These are phyloP conservation scores for Apocynum venetum DNA, from an alignment of 257 asterid genomes.

Conservation along the genomic window DNA sequence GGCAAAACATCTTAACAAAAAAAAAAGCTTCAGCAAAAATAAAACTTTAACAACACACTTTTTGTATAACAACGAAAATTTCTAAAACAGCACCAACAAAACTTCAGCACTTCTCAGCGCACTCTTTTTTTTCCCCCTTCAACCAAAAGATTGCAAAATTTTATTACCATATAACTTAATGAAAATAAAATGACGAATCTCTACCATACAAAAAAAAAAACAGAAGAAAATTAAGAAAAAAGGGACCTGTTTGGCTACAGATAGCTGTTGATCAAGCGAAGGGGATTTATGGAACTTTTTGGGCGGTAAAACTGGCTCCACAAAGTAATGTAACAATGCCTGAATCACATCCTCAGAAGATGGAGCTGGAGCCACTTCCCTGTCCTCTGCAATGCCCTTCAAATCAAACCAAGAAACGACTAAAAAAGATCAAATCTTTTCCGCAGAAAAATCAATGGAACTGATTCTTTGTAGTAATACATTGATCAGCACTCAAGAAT, in stretches of 20 bases:
- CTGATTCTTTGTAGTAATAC: not conserved
- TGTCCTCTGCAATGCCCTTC: not conserved
- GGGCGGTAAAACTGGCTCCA: constrained; percentile 45
- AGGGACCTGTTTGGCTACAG: constrained; percentile 63
- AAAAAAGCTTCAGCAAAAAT: not conserved
- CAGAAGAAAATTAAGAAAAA: not conserved
- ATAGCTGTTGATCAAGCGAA: constrained; percentile 33
- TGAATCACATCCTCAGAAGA: constrained; percentile 39
- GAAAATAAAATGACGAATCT: not conserved
- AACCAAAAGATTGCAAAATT: not conserved
- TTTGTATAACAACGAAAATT: too few relatives aligned
- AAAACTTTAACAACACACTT: too few relatives aligned
- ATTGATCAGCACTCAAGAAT: not conserved
- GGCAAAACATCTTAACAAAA: too few relatives aligned
- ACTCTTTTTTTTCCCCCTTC: not conserved
- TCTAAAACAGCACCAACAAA: too few relatives aligned
- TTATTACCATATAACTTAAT: not conserved
- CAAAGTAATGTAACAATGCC: constrained; percentile 42
- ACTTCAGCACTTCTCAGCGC: not conserved
- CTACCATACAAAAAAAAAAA: too few relatives aligned
- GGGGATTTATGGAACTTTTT: constrained; percentile 11
- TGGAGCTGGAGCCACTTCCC: too few relatives aligned
- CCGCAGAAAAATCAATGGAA: not conserved
- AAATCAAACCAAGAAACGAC: not conserved
- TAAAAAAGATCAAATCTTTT: not conserved